Conservation (phyloP, 2,329 filamentous ascomycete genomes). For the Ilyonectria mors-panacis region DNA sequence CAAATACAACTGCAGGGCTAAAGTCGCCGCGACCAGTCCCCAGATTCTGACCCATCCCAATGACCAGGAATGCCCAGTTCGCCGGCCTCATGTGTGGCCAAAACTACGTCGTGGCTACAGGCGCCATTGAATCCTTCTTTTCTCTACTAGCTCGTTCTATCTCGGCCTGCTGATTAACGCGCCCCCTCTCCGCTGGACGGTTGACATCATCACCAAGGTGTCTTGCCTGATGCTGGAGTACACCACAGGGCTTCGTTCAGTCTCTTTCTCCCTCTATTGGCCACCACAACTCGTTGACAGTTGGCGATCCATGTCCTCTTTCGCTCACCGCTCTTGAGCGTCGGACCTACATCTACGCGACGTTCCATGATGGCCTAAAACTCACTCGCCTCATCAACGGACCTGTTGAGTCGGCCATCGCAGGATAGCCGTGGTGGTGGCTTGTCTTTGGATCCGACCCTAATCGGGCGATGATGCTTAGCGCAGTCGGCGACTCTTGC, state of each 20-base stretch:
- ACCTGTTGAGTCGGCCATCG: conserved; percentile 29
- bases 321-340: conserved; percentile 43
- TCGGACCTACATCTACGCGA: conserved; percentile 24
- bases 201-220: conserved; percentile 13
- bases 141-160: not conserved
- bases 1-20: conserved; percentile 29
- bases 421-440: conserved; percentile 27
- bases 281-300: conserved; percentile 36
- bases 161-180: not conserved
- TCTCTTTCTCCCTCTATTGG: conserved; percentile 18
- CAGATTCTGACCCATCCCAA: conserved; percentile 18
- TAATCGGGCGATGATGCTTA: conserved; percentile 32
- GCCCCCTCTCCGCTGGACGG: conserved; percentile 1
- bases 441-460: conserved; percentile 29
- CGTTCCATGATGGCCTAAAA: conserved; percentile 24
- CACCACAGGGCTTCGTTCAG: not conserved
- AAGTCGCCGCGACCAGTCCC: conserved; percentile 21
- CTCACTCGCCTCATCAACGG: conserved; percentile 28
- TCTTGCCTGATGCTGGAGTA: not conserved
- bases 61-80: conserved; percentile 15
- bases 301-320: conserved; percentile 38
- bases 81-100: not conserved
- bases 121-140: not conserved
- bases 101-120: not conserved
- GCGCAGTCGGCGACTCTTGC: conserved; percentile 24